Evolutionary conservation across 1,284 basidiomycete species (phyloP), one percentile per base, ranked within the genome.

Genomic region (Stygiomarasmius scandens): DNA sequence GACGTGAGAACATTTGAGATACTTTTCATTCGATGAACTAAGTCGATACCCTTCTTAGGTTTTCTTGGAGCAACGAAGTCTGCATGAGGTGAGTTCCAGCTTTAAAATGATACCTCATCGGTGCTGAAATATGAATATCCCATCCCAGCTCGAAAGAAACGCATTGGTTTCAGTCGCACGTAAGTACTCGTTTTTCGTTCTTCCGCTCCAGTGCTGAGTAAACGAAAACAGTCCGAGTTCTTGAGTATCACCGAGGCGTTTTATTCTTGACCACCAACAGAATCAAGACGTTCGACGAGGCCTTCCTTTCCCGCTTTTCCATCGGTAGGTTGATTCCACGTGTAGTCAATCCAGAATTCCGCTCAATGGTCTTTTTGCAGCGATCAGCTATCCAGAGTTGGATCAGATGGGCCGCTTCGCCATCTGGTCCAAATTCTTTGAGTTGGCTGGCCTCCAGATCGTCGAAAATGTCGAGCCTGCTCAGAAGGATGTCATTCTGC

Each of bases 1-100:
- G n/a, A n/a, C n/a, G n/a, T n/a, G n/a, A n/a, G n/a, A n/a, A n/a
- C 75, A 60, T 73, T 72, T 8, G 74, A 75, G 41, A 73, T 74
- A 1, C 74, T 74, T 60, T 49, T 75, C 34, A 63, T 70, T 49
- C 51, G 67, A 51, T 60, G 72, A 16, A 62, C n/a, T n/a, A n/a
- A n/a, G n/a, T n/a, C n/a, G n/a, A n/a, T n/a, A n/a, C n/a, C n/a
- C n/a, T n/a, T n/a, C n/a, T n/a, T n/a, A n/a, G n/a, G n/a, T n/a
- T n/a, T 56, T 50, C 58, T 48, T 5, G 51, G 53, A n/a, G n/a
- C n/a, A n/a, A n/a, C n/a, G n/a, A n/a, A n/a, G n/a, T n/a, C n/a
- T n/a, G n/a, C n/a, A n/a, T 9, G 67, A 71, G 32, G 32, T 34
- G 32, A 34, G 32, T 34, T 8, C 14, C 14, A 34, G 8, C 32